These are phyloP conservation scores for Cystofilobasidium ferigula DNA, from an alignment of 768 basidiomycete genomes.

Conservation along the genomic window DNA sequence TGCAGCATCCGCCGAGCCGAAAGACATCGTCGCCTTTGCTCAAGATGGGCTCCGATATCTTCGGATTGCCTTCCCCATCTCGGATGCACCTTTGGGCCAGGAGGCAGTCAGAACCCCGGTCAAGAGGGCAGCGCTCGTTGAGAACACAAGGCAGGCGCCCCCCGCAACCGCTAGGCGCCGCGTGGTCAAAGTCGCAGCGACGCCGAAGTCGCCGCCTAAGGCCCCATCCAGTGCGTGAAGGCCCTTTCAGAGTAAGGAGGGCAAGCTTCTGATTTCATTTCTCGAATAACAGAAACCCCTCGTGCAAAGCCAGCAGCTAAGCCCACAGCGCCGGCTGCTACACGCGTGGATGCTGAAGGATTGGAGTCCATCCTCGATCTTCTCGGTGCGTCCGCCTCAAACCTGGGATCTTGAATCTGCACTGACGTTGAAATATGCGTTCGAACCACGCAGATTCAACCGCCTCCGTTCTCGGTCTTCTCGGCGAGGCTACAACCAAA, in stretches of 20 bases:
- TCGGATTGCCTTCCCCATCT: not conserved
- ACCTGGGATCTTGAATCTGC: no score
- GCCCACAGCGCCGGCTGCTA: not conserved
- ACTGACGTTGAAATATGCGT: no score
- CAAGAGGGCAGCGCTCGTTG: not conserved
- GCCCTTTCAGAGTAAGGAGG: no score
- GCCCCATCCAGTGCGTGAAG: not conserved
- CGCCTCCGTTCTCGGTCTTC: constrained; percentile 52
- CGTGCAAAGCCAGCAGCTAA: not conserved
- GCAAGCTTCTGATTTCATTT: not conserved
- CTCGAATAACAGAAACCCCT: not conserved
- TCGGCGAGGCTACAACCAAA: constrained; percentile 56
- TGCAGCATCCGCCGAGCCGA: constrained; percentile 43
- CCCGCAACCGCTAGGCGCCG: not conserved
- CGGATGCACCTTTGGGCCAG: not conserved
- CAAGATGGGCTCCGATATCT: constrained; percentile 44
- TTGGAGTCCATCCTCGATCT: constrained; percentile 31
- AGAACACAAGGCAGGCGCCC: constrained; percentile 19
- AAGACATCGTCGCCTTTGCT: constrained; percentile 46
- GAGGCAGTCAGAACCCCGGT: not conserved
- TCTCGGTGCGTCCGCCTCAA: constrained; percentile 9
- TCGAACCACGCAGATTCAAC: constrained; percentile 29
- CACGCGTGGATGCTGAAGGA: no score
- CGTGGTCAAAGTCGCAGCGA: not conserved
- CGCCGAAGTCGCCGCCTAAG: not conserved